A percentile compares a stretch with the other conserved stretches of the same genome.
These are phyloP conservation scores for Pezicula carpinea DNA, from an alignment of 2,329 filamentous ascomycete genomes.

Conservation along the genomic window DNA sequence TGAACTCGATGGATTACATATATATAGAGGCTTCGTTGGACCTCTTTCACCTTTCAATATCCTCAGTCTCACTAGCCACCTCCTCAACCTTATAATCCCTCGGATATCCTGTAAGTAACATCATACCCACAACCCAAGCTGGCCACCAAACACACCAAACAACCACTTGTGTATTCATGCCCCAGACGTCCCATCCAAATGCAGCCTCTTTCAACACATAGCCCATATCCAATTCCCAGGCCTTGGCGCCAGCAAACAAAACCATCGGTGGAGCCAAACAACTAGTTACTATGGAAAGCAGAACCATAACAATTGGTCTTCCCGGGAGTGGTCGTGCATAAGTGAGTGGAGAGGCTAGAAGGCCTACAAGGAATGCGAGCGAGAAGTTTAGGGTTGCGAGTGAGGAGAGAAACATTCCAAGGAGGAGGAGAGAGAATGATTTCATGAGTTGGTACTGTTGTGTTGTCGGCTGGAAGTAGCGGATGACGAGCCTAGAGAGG, in stretches of 20 bases:
- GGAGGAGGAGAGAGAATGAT: constrained; percentile 84
- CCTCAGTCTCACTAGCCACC: no score
- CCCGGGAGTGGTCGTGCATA: constrained; percentile 55
- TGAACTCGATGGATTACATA: no score
- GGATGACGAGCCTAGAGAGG: constrained; percentile 50
- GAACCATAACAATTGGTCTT: constrained; percentile 34
- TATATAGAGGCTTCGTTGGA: no score
- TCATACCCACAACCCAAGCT: constrained; percentile 69
- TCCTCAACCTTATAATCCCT: constrained; percentile 2
- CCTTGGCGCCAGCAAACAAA: constrained; percentile 43
- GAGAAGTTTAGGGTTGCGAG: constrained; percentile 96
- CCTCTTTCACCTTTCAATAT: neutral
- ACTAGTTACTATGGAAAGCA: constrained; percentile 49
- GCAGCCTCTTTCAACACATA: constrained; percentile 67
- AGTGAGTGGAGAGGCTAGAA: constrained; percentile 73
- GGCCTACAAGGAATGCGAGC: constrained; percentile 77
- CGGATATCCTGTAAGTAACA: constrained; percentile 45
- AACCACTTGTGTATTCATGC: constrained; percentile 82
- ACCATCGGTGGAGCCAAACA: constrained; percentile 55
- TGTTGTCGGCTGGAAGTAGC: constrained; percentile 46
- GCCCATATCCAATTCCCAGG: constrained; percentile 45
- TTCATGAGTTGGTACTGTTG: constrained; percentile 79
- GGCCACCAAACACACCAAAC: constrained; percentile 98
- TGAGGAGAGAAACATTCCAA: constrained; percentile 87
- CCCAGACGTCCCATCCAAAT: constrained; percentile 86